Evolutionary conservation across 371 early-diverging fungal genomes (phyloP).

Genomic region (Vairimorpha apis): DNA sequence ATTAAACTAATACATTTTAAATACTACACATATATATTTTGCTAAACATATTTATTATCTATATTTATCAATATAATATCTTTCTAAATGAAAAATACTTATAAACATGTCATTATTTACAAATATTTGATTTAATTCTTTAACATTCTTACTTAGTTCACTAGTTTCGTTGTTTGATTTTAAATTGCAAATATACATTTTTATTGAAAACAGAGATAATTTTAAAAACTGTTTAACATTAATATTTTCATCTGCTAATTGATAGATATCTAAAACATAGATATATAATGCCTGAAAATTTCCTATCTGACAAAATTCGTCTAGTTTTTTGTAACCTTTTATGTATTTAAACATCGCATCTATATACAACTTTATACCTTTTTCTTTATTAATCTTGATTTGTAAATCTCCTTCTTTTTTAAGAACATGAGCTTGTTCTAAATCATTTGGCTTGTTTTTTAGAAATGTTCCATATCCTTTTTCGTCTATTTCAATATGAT

Average conservation of each 20-base stretch:
- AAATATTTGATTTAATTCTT: too few species aligned
- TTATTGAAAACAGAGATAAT: slow-evolving; percentile 13
- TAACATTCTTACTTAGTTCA: neutral
- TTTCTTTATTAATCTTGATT: neutral
- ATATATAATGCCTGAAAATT: slow-evolving; percentile 14
- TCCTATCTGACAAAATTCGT: neutral
- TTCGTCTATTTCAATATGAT: slow-evolving; percentile 1
- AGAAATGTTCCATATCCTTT: slow-evolving; percentile 39
- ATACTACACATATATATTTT: too few species aligned
- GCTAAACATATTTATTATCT: too few species aligned
- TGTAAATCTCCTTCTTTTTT: slow-evolving; percentile 9
- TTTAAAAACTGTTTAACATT: neutral
- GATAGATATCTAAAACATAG: neutral
- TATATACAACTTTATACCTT: slow-evolving; percentile 17
- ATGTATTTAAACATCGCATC: slow-evolving; percentile 20
- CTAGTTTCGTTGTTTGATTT: neutral
- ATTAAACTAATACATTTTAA: too few species aligned
- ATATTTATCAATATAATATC: too few species aligned
- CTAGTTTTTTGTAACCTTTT: slow-evolving; percentile 22
- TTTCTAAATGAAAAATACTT: too few species aligned
- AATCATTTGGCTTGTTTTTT: neutral
- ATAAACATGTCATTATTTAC: too few species aligned
- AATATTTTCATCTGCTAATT: neutral
- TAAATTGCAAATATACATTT: slow-evolving; percentile 19
- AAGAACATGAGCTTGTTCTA: slow-evolving; percentile 3